Base-by-base conservation (phyloP, 2,329 filamentous ascomycete genomes). In the Cercospora sesami region DNA sequence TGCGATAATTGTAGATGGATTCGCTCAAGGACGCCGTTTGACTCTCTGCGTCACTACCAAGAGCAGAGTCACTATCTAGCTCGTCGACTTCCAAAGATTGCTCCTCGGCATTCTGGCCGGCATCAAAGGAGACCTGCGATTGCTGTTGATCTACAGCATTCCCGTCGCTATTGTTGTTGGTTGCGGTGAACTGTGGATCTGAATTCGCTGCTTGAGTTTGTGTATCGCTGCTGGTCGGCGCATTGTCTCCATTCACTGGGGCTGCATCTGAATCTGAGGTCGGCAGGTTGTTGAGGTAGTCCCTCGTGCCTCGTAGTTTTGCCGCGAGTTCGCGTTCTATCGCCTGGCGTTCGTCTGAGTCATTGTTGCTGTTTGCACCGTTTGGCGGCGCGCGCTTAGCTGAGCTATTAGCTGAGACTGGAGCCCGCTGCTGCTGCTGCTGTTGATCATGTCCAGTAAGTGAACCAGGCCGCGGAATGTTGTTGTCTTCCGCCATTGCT, bases 61-160 rank as follows among this genome's bases (percentile, higher is more conserved):
- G 67, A 8, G 78, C 77, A 64, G 78, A 79, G 69, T 79, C 78
- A 51, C 64, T 72, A 53, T 75, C 77, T 60, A 31, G 73, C 78
- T 79, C 78, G 70, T 80, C 78, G 30, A 74, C 74, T 69, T 79
- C 77, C 18, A 80, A 70, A 42, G 75, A 67, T 65, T 79, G 78
- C 67, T 79, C 78, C 57, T 77, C 72, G 14, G 78, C 77, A 48
- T 74, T 70, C 48, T 75, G 73, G 6, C 62, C 57, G 30, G 45
- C 66, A 21, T 72, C 68, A 8, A 71, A 59, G 9, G 55, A 23
- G 28, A 59, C 48, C 16, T 55, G 48, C 48, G 48, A 55, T 10
- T 23, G 48, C 48, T 14, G 14, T 4, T 55, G 48, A 2, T n/a
- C 48, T 28, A 1, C 48, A 2, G 60, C 55, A 60, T 59, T 31